Base-by-base conservation (phyloP, 306 rosid genomes). In the Vigna unguiculata region DNA sequence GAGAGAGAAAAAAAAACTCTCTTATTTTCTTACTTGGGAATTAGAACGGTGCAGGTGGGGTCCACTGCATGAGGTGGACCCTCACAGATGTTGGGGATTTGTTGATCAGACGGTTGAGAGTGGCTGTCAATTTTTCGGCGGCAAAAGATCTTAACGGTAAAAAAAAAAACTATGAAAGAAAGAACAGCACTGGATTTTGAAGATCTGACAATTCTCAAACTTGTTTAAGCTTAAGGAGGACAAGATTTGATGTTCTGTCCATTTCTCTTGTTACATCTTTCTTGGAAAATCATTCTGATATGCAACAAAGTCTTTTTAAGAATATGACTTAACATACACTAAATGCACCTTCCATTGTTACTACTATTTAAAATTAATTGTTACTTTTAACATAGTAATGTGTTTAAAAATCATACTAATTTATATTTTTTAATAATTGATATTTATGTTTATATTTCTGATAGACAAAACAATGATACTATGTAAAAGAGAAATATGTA, bases 1-100 rank as follows among this genome's bases (percentile, higher is more conserved):
- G 36, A 75, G 68, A 16, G 13, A 77, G 32, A 3, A 24, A 0
- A 24, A 24, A 24, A 84, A 69, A 61, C 21, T 59, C n/a, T 10
- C 45, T 43, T 2, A 43, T 40, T 22, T 12, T 21, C 41, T 32
- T 40, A 32, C 22, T 9, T 22, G 2, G 15, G 7, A 61, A 61
- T 79, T 60, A 83, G 91, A 83, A 81, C 73, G 73, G 71, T 74
- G 76, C 49, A 78, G 74, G 77, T 57, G 88, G 91, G 93, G 82
- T 74, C 93, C 90, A 82, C 45, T 49, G 54, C 30, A n/a, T 67
- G 36, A 24, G 60, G 52, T 81, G 81, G 69, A n/a, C 78, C 65
- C 76, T 72, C 75, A 45, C 15, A 32, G 36, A 52, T 53, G 40
- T 54, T 71, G 72, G 61, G 17, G 72, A 15, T 9, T n/a, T 72